phyloP scores from a whole-genome alignment of 495 filamentous ascomycete species.

The Pyrenopolyporus hunteri region DNA sequence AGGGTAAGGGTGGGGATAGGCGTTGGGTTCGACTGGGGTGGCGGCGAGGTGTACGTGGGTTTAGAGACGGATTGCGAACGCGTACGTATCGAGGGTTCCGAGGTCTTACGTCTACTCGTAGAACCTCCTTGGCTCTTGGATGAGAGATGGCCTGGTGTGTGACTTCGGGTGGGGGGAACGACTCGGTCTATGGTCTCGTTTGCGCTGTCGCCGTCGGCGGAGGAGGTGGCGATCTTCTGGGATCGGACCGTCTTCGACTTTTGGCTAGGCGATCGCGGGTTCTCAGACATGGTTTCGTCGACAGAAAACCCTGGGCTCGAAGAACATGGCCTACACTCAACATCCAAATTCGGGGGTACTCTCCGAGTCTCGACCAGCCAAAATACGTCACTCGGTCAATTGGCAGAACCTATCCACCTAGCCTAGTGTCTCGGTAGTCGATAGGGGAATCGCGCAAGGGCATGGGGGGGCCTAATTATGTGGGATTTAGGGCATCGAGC shows the following conservation, averaged over 20 bases:
- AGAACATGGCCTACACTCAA: constrained; percentile 26
- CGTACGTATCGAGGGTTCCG: constrained; percentile 55
- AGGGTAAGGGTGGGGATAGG: constrained; percentile 38
- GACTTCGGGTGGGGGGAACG: constrained; percentile 51
- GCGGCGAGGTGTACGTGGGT: constrained; percentile 40
- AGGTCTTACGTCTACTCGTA: constrained; percentile 53
- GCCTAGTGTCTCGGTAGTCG: constrained; percentile 25
- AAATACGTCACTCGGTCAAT: constrained; percentile 23
- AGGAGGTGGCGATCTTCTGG: constrained; percentile 35
- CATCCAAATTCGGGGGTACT: constrained; percentile 2
- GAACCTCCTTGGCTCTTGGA: constrained; percentile 49
- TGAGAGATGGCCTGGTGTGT: constrained; percentile 61
- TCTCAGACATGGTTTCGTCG: constrained; percentile 43
- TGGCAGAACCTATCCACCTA: constrained; percentile 25
- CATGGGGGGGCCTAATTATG: constrained; percentile 15
- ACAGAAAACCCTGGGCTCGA: constrained; percentile 8
- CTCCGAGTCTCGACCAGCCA: constrained; percentile 4
- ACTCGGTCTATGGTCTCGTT: constrained; percentile 36
- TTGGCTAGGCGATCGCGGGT: constrained; percentile 35
- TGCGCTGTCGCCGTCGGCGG: constrained; percentile 32
- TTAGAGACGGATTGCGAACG: constrained; percentile 55
- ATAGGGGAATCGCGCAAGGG: constrained; percentile 18
- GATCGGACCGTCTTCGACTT: constrained; percentile 38
- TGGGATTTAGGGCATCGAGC: constrained; percentile 21
- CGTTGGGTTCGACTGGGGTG: constrained; percentile 25